These are phyloP conservation scores for Cercospora citrullina DNA, from an alignment of 2,329 filamentous ascomycete species.

Conservation along the genomic window DNA sequence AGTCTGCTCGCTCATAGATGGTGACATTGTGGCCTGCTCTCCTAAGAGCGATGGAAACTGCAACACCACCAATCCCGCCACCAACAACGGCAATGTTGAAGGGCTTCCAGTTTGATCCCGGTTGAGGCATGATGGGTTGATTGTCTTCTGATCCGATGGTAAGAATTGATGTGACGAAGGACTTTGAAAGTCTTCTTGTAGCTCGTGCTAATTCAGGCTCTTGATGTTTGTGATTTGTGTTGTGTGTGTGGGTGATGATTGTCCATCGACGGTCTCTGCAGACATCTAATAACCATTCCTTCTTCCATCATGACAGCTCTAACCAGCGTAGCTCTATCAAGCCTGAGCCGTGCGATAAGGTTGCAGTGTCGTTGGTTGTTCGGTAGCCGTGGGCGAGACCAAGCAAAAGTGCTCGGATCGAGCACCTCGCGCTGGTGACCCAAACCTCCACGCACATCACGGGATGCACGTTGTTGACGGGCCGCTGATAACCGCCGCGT, in stretches of 20 bases:
- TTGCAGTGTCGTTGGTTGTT: constrained; percentile 4
- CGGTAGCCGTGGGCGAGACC: constrained; percentile 5
- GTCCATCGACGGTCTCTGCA: constrained; percentile 9
- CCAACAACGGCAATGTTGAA: constrained; percentile 47
- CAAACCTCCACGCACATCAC: not conserved
- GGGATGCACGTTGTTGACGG: constrained; percentile 4
- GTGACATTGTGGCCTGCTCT: constrained; percentile 58
- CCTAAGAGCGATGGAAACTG: constrained; percentile 53
- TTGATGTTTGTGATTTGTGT: constrained; percentile 3
- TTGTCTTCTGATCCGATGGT: not conserved
- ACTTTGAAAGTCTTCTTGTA: not conserved
- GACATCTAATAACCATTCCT: constrained; percentile 20
- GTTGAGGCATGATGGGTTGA: constrained; percentile 18
- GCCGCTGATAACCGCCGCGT: constrained; percentile 15
- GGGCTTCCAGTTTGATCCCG: constrained; percentile 28
- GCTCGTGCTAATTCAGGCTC: not conserved
- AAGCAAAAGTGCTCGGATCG: constrained; percentile 15
- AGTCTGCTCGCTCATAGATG: constrained; percentile 65
- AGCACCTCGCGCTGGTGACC: constrained; percentile 1
- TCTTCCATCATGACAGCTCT: constrained; percentile 14
- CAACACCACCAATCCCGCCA: constrained; percentile 57
- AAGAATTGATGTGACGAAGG: not conserved
- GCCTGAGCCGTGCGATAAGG: constrained; percentile 12
- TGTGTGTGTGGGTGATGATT: constrained; percentile 3
- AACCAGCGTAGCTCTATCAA: constrained; percentile 7